These are phyloP conservation scores for Aspergillus funiculosus DNA, from an alignment of 495 filamentous ascomycete genomes.

Conservation along the genomic window DNA sequence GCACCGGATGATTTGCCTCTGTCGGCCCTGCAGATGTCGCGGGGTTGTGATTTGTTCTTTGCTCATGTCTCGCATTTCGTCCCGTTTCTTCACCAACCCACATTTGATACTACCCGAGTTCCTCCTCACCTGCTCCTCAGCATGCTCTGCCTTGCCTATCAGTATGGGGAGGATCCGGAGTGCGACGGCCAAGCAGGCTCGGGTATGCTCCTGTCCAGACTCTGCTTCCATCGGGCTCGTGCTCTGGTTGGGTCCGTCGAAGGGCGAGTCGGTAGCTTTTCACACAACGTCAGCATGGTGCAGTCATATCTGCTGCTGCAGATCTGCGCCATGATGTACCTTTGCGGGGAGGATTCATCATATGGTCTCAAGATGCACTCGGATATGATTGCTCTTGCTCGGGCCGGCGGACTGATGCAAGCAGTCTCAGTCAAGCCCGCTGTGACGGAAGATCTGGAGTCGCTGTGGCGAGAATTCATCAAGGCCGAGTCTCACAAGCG, in stretches of 20 bases:
- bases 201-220: constrained; percentile 21
- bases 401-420: constrained; percentile 25
- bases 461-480: constrained; percentile 30
- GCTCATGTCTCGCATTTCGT: constrained; percentile 26
- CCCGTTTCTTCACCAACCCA: constrained; percentile 31
- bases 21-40: constrained; percentile 19
- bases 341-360: constrained; percentile 26
- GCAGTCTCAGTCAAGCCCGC: constrained; percentile 15
- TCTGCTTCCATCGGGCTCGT: constrained; percentile 32
- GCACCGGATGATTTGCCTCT: constrained; percentile 24
- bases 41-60: constrained; percentile 31
- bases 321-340: constrained; percentile 35
- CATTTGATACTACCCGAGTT: constrained; percentile 23
- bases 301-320: constrained; percentile 32
- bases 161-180: constrained; percentile 36
- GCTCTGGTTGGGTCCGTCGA: constrained; percentile 19
- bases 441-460: constrained; percentile 20
- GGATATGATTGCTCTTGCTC: constrained; percentile 29
- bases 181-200: constrained; percentile 22
- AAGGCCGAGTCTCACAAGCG: constrained; percentile 33
- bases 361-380: constrained; percentile 32
- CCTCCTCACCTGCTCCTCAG: constrained; percentile 23
- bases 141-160: constrained; percentile 32
- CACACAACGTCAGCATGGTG: constrained; percentile 18
- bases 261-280: constrained; percentile 1